These are phyloP conservation scores for Cryptosporidium meleagridis DNA, from an alignment of 169 alveolate species.

Conservation along the genomic window DNA sequence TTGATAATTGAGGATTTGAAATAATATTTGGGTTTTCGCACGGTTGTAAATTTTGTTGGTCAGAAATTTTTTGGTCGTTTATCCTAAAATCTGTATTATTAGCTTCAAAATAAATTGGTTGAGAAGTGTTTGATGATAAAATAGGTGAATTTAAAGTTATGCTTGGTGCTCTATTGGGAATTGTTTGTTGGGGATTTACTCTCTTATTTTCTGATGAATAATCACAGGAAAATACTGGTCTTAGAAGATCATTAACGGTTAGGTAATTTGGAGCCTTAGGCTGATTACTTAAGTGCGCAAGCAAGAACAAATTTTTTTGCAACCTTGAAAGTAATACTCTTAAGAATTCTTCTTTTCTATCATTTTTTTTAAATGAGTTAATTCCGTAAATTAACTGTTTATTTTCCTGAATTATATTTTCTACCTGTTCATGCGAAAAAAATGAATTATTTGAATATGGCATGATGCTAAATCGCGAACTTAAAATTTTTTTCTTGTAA, in stretches of 20 bases:
- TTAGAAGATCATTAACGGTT: constrained; percentile 19
- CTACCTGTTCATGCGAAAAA: constrained; percentile 26
- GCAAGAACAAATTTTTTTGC: constrained; percentile 50
- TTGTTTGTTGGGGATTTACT: not conserved
- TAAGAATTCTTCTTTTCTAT: not conserved
- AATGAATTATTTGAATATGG: not conserved
- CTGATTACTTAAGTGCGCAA: constrained; percentile 58
- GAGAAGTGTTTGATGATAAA: constrained; percentile 26
- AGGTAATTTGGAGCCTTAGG: constrained; percentile 47
- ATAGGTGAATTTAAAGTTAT: constrained; percentile 16
- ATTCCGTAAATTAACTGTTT: constrained; percentile 56
- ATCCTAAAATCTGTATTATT: constrained; percentile 6
- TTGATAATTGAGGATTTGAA: constrained; percentile 20
- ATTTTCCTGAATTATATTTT: constrained; percentile 32
- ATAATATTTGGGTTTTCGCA: constrained; percentile 12
- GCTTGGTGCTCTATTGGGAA: constrained; percentile 17
- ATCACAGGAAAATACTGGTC: constrained; percentile 46
- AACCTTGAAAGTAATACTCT: constrained; percentile 37
- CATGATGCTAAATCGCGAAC: not conserved
- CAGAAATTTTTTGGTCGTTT: constrained; percentile 19
- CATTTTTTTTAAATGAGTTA: not conserved
- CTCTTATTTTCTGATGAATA: constrained; percentile 47
- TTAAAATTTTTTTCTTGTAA: not conserved
- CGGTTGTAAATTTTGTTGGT: not conserved
- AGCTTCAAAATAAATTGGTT: constrained; percentile 11